phyloP scores from a whole-genome alignment of 2,329 filamentous ascomycete genomes.

The Mycosphaerella sp. region DNA sequence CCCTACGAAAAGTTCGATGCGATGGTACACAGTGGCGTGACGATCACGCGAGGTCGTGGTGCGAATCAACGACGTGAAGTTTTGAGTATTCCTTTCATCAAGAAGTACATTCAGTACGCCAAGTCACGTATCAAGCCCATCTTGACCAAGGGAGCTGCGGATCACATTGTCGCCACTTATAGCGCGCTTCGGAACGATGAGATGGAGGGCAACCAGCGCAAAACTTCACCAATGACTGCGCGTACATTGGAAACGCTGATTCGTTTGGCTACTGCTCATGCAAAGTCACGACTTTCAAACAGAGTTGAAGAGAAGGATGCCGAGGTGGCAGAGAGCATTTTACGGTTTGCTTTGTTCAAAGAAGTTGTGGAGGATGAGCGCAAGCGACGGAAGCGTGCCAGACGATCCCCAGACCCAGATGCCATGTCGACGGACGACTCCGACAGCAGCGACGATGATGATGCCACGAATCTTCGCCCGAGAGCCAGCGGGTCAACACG shows the following conservation, averaged over 20 bases:
- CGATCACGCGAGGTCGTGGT: conserved; percentile 65
- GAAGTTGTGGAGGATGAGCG: conserved; percentile 77
- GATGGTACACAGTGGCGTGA: conserved; percentile 91
- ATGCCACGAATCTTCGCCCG: conserved; percentile 38
- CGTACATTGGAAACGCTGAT: conserved; percentile 98
- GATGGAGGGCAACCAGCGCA: conserved; percentile 85
- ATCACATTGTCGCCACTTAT: conserved; percentile 86
- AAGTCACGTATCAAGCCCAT: conserved; percentile 87
- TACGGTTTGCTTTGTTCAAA: conserved; percentile 95
- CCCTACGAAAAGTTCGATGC: conserved; percentile 95
- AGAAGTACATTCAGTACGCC: conserved; percentile 99
- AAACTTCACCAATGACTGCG: conserved; percentile 91
- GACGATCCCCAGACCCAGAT: conserved; percentile 51
- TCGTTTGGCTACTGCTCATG: conserved; percentile 91
- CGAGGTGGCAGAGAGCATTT: conserved; percentile 75
- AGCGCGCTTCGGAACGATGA: conserved; percentile 93
- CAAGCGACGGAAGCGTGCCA: conserved; percentile 74
- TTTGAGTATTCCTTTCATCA: conserved; percentile 94
- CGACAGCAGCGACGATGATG: conserved; percentile 55
- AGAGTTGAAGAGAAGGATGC: conserved; percentile 87
- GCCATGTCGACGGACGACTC: conserved; percentile 49
- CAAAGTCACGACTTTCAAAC: conserved; percentile 82
- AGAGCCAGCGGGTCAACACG: conserved; percentile 27
- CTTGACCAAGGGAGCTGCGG: conserved; percentile 82
- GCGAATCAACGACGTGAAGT: conserved; percentile 74